Base-by-base conservation (phyloP, 495 filamentous ascomycete species). In the Neurospora sp. region DNA sequence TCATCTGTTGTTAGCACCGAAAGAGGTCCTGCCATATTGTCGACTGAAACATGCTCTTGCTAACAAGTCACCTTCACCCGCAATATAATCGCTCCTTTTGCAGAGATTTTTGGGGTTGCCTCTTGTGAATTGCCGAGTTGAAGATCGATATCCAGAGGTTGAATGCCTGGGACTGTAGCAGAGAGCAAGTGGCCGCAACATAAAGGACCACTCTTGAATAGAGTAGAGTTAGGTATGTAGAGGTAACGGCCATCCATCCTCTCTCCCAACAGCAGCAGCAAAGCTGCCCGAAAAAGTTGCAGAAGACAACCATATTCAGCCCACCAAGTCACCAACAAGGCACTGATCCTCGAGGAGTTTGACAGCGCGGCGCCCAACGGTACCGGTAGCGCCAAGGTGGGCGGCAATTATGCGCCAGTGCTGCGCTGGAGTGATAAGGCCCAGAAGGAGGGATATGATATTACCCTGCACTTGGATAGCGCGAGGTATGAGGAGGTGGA, bases 381-480 rank as follows among this genome's bases (percentile, higher is more conserved):
- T 18, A 92, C 90, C 2, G 92, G 92, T 11, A 87, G 85, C 42
- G 92, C 91, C n/a, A 94, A 94, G 81, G 82, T 94, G 38, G 92
- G 92, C 70, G 92, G 92, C 27, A 94, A 94, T 78, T 94, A 94
- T 79, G 92, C 90, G 18, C 92, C 92, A 5, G 94, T 97, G 10
- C 78, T 97, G 76, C 82, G 89, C 69, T 92, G 92, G 85, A 94
- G 91, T 76, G 94, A 94, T 70, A 89, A 87, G 71, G 94, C 94
- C 4, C 82, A 88, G 10, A 80, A 83, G 5, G 88, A 90, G 46
- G 93, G 93, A 2, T 97, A 88, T 77, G 92, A 91, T 6, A 96
- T 97, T 76, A 97, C 94, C 10, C 83, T 97, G 74, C 94, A 97
- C 79, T 83, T 96, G 66, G 94, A 97, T 78, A 94, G 92, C 78